Evolutionary conservation across 2,329 filamentous ascomycete genomes (phyloP).

Genomic region (Zymoseptoria tritici): DNA sequence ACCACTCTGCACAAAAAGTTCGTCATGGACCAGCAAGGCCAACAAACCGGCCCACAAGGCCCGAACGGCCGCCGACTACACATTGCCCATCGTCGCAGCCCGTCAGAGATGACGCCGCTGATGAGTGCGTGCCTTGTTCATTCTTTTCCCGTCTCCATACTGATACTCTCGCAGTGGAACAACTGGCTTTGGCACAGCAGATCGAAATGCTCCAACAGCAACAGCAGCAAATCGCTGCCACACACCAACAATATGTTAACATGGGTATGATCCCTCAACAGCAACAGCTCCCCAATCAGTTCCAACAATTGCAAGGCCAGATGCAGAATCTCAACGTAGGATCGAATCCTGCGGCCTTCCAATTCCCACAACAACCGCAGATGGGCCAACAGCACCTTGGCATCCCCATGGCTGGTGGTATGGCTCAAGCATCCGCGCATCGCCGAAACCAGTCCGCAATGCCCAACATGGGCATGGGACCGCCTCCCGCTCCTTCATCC

Average conservation of each 20-base stretch:
- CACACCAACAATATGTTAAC: constrained; percentile 94
- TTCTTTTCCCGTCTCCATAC: constrained; percentile 11
- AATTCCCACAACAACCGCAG: constrained; percentile 70
- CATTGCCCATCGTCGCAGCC: constrained; percentile 94
- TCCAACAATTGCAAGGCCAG: constrained; percentile 70
- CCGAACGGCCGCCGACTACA: constrained; percentile 84
- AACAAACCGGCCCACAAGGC: constrained; percentile 48
- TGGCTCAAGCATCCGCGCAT: constrained; percentile 74
- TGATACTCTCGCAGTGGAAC: constrained; percentile 64
- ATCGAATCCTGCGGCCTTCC: constrained; percentile 58
- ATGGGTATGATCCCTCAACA: constrained; percentile 89
- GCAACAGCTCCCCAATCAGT: constrained; percentile 68
- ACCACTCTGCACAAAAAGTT: neutral
- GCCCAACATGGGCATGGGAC: constrained; percentile 85
- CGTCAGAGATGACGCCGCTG: constrained; percentile 91
- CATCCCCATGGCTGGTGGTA: constrained; percentile 61
- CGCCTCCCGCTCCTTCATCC: constrained; percentile 70
- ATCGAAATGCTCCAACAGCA: constrained; percentile 96
- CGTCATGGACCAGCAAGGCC: constrained; percentile 47
- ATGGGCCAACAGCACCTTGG: constrained; percentile 52
- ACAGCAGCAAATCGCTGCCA: constrained; percentile 93
- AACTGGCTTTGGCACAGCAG: constrained; percentile 94
- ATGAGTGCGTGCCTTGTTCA: constrained; percentile 68
- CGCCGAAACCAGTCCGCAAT: constrained; percentile 97
- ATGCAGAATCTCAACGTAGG: constrained; percentile 68